Evolutionary conservation across 441 rosid species (phyloP), one percentile per base, ranked within the genome.

Genomic region (Corymbia calophylla): DNA sequence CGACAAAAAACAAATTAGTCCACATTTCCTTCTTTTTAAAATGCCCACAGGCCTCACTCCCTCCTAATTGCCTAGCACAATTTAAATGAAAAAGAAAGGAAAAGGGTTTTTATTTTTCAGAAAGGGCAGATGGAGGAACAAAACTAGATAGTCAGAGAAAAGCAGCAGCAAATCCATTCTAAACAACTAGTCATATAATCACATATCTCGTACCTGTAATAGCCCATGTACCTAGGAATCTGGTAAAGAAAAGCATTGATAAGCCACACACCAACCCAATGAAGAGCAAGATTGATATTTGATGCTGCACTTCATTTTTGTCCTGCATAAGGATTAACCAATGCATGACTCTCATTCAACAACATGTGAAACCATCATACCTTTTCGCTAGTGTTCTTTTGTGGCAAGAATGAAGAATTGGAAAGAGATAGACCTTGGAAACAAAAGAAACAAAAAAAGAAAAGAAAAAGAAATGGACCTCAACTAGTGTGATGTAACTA

Each of bases 281-380:
- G 53, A 85, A 89, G 48, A 53, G 82, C 64, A 89, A 62, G 51
- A 89, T 85, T 18, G 90, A 89, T 85, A 85, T 85, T 64, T 64
- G 90, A 51, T 85, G 90, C 84, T 89, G 90, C 53, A 89, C 88
- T 87, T 85, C 84, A 53, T 85, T 49, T 66, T 85, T 89, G 82
- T 85, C 88, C 90, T 89, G 90, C 88, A 85, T 48, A 31, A 62
- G 13, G 31, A 53, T 12, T 85, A 31, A 84, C 18, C 62, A 8
- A 47, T 48, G 48, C n/a, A 25, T 51, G 29, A 29, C 35, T 47
- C 66, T 56, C 51, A 51, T 39, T 51, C 44, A 49, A 60, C 21
- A 60, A 58, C 25, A 58, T 51, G 23, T 48, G 86, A 54, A 58
- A 17, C 62, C 54, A 53, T 54, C 47, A 49, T 66, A 66, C 39